Base-by-base conservation (phyloP, 257 asterid species). In the Asclepias syriaca region DNA sequence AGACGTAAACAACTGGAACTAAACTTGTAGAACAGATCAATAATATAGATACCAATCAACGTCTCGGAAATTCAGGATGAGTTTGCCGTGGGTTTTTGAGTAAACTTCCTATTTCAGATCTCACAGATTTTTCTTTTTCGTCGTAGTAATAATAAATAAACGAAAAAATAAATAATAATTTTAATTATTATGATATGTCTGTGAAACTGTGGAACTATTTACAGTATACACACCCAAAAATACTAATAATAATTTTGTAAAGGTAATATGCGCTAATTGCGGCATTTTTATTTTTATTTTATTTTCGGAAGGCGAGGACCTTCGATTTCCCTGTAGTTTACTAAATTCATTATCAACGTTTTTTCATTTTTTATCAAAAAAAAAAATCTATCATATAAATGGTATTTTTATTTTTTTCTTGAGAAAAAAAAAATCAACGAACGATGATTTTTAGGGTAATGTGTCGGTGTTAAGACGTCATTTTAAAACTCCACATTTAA, bases 11-110 rank as follows among this genome's bases (percentile, higher is more conserved):
- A n/a, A 49, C n/a, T 19, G 15, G 29, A 40, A 74, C 22, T 74
- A 16, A 6, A 6, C 48, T 43, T 58, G 6, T 5, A 4, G 2
- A 40, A 40, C 75, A 57, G 32, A 68, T 50, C 46, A 60, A 64
- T 39, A 54, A 1, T 19, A 60, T 29, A 16, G 46, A 53, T 51
- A 34, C 71, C 66, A 66, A 32, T 43, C 29, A 34, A 70, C 58
- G 79, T 49, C 69, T 39, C 74, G 63, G 68, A 72, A 79, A 34
- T 22, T 79, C 58, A 79, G 70, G 27, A 64, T 66, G 54, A 60
- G 45, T 69, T 55, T 60, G 75, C 15, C 12, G 45, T 27, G 68
- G 53, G 65, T 57, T 40, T 40, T 65, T 43, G 48, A 43, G 68
- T 63, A 61, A 66, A 45, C 39, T 34, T 11, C 27, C 6, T 18